Conservation (phyloP, 2,329 filamentous ascomycete species). For the Botrytis fabae region DNA sequence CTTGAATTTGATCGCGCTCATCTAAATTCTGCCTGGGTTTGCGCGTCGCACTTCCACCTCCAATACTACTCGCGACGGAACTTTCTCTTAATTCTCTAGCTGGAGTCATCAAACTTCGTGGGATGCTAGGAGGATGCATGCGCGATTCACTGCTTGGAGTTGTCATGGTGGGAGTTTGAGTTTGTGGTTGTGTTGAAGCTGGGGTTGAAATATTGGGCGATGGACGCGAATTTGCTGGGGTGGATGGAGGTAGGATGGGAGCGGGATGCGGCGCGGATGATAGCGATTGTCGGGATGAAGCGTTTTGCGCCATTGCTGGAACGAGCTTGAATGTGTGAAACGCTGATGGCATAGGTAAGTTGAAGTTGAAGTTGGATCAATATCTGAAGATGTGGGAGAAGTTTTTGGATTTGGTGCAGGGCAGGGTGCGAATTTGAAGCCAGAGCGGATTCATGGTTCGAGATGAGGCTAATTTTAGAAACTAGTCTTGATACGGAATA, state of each 20-base stretch:
- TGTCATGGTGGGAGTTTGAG: slow-evolving; percentile 28
- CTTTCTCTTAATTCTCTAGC: slow-evolving; percentile 39
- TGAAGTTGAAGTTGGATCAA: slow-evolving; percentile 8
- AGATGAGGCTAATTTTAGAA: slow-evolving; percentile 20
- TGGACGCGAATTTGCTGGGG: slow-evolving; percentile 33
- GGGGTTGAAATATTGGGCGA: slow-evolving; percentile 21
- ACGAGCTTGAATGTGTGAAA: slow-evolving; percentile 41
- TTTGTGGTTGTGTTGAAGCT: slow-evolving; percentile 27
- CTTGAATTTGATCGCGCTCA: slow-evolving; percentile 39
- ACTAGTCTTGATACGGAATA: slow-evolving; percentile 6
- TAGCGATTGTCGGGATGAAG: slow-evolving; percentile 25
- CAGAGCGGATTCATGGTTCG: slow-evolving; percentile 16
- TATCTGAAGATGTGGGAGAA: slow-evolving; percentile 7
- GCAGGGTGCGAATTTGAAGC: slow-evolving; percentile 13
- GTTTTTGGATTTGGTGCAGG: slow-evolving; percentile 9
- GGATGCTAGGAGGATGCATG: slow-evolving; percentile 40
- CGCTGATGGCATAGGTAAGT: slow-evolving; percentile 32
- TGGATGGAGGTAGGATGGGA: slow-evolving; percentile 36
- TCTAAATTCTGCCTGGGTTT: slow-evolving; percentile 41
- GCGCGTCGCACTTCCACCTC: slow-evolving; percentile 36
- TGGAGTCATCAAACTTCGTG: slow-evolving; percentile 38
- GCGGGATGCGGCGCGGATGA: slow-evolving; percentile 27
- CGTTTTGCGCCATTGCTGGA: slow-evolving; percentile 36
- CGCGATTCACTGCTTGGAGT: slow-evolving; percentile 36
- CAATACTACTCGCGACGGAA: slow-evolving; percentile 35